Percentiles rank a stretch among this genome's conserved stretches.
Conservation (phyloP, 495 filamentous ascomycete species). For the Filosporella fistucella region DNA sequence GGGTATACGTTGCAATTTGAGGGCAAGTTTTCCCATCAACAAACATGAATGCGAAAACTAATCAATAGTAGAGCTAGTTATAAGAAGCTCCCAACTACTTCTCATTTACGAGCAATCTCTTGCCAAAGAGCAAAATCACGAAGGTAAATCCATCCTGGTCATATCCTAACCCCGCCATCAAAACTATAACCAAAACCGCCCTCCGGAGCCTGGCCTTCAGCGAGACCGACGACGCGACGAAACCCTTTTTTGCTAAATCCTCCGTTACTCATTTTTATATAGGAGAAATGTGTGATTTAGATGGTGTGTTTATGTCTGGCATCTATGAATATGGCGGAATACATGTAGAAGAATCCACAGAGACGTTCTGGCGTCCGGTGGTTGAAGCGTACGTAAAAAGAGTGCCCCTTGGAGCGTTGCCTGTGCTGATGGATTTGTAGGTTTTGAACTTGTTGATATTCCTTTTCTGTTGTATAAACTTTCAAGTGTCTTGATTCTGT, state of each 20-base stretch:
- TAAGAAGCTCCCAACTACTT: conserved; percentile 54
- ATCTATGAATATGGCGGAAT: neutral
- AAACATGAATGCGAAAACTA: neutral
- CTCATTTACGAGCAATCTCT: conserved; percentile 52
- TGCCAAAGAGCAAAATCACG: conserved; percentile 39
- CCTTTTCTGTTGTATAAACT: too few relatives aligned
- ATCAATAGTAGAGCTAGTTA: conserved; percentile 24
- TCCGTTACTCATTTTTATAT: neutral
- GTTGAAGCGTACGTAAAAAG: neutral
- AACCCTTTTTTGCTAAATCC: neutral
- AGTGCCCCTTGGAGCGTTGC: neutral
- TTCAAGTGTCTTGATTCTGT: too few relatives aligned
- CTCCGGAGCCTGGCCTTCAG: neutral
- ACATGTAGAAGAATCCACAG: neutral
- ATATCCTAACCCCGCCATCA: neutral
- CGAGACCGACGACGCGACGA: neutral
- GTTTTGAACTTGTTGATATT: neutral
- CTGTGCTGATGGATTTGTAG: neutral
- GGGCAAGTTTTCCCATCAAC: conserved; percentile 35
- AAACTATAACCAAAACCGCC: neutral
- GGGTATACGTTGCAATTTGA: conserved; percentile 54
- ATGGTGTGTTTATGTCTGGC: neutral
- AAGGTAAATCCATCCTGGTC: conserved; percentile 57
- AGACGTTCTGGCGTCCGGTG: neutral
- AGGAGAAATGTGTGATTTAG: conserved; percentile 1